phyloP scores from a whole-genome alignment of 768 basidiomycete species.

The Amanita rubescens region DNA sequence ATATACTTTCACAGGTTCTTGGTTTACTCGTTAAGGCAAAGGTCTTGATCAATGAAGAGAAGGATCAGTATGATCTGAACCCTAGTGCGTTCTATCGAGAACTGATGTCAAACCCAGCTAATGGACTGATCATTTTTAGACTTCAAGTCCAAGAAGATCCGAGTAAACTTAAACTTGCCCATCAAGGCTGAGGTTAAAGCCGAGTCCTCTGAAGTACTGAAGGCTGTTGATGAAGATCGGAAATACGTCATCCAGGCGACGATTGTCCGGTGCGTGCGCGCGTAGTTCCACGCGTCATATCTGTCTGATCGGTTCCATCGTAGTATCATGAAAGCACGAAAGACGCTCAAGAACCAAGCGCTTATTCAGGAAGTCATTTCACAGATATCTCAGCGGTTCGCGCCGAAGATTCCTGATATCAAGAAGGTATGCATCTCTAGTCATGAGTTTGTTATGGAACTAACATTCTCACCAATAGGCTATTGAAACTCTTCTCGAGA shows the following conservation, averaged over 20 bases:
- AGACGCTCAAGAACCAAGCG: conserved; percentile 91
- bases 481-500: conserved; percentile 88
- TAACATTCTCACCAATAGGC: conserved; percentile 40
- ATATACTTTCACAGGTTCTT: conserved; percentile 66
- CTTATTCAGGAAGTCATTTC: conserved; percentile 87
- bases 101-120: neutral
- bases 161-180: conserved; percentile 84
- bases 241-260: conserved; percentile 96
- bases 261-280: conserved; percentile 60
- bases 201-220: conserved; percentile 82
- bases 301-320: neutral
- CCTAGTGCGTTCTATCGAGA: conserved; percentile 35
- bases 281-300: neutral
- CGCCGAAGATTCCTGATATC: conserved; percentile 92
- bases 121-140: conserved; percentile 28
- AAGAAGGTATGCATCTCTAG: conserved; percentile 72
- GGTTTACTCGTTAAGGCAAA: conserved; percentile 80
- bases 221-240: conserved; percentile 94
- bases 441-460: conserved; percentile 1
- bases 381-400: conserved; percentile 81
- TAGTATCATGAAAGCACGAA: conserved; percentile 93
- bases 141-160: conserved; percentile 92
- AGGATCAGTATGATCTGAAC: conserved; percentile 89
- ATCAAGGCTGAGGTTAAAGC: conserved; percentile 94
- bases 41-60: conserved; percentile 82